phyloP scores from a whole-genome alignment of 768 basidiomycete species.

The Suillus occidentalis region DNA sequence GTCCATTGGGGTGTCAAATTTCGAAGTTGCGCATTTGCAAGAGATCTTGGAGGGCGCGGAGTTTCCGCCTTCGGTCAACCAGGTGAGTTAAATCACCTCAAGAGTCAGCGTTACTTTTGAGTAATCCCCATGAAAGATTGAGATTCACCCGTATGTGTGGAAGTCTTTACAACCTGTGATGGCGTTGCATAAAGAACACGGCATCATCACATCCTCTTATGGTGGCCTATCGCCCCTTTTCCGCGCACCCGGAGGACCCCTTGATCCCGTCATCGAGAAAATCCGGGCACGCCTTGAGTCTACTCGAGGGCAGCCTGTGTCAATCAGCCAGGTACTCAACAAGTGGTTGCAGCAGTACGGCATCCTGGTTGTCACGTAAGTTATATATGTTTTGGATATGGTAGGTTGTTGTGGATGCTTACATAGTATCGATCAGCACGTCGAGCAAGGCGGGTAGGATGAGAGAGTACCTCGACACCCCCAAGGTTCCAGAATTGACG shows the following conservation, averaged over 20 bases:
- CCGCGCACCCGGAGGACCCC: neutral
- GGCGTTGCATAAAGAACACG: constrained; percentile 17
- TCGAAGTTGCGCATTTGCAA: constrained; percentile 51
- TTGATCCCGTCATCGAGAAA: constrained; percentile 31
- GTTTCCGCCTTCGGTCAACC: constrained; percentile 69
- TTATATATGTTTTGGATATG: neutral
- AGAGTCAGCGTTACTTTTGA: neutral
- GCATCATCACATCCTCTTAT: constrained; percentile 30
- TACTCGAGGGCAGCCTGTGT: constrained; percentile 18
- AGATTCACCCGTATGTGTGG: constrained; percentile 62
- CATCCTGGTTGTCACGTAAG: constrained; percentile 3
- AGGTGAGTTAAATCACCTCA: constrained; percentile 39
- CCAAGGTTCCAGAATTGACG: constrained; percentile 25
- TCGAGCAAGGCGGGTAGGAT: constrained; percentile 21
- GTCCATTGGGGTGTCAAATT: constrained; percentile 71
- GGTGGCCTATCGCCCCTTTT: constrained; percentile 24
- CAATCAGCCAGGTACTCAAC: constrained; percentile 18
- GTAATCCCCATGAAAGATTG: constrained; percentile 42
- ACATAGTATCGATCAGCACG: constrained; percentile 15
- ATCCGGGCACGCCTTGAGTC: constrained; percentile 19
- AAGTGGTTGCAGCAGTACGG: constrained; percentile 19
- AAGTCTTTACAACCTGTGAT: constrained; percentile 26
- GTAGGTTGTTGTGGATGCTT: neutral
- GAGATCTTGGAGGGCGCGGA: constrained; percentile 48
- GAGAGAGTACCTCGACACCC: constrained; percentile 21